A percentile compares a stretch with the other conserved stretches of the same genome.
These are phyloP conservation scores for Amaranthus tricolor DNA, from an alignment of 179 eudicot genomes.

Conservation along the genomic window DNA sequence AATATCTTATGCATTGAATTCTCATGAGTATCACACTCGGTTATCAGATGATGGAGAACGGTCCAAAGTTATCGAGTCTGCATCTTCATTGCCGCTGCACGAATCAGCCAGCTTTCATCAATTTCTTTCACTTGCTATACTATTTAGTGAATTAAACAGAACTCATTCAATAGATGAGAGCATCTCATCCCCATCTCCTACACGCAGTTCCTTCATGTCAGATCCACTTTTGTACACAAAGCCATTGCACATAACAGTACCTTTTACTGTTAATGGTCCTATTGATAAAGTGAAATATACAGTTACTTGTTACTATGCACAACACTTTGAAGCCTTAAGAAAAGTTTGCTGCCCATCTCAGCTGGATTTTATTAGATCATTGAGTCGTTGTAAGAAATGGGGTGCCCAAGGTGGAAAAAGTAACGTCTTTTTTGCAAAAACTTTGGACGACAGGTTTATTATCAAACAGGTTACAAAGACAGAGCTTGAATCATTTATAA, in stretches of 20 bases:
- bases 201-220: conserved; percentile 48
- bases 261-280: conserved; percentile 65
- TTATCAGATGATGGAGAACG: conserved; percentile 65
- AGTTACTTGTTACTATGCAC: conserved; percentile 84
- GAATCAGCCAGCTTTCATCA: conserved; percentile 56
- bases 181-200: conserved; percentile 42
- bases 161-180: conserved; percentile 73
- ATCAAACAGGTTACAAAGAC: conserved; percentile 97
- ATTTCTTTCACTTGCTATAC: conserved; percentile 52
- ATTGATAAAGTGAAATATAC: conserved; percentile 73
- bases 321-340: conserved; percentile 86
- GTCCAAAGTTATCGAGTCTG: conserved; percentile 58
- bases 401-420: conserved; percentile 99
- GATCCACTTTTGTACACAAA: conserved; percentile 62
- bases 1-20: conserved; percentile 74
- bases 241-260: conserved; percentile 64
- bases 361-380: conserved; percentile 76
- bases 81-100: conserved; percentile 43
- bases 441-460: conserved; percentile 90
- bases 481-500: conserved; percentile 89
- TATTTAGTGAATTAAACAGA: conserved; percentile 53
- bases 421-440: conserved; percentile 93
- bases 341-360: conserved; percentile 85
- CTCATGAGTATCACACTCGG: conserved; percentile 60
- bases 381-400: conserved; percentile 98